phyloP scores from a whole-genome alignment of 2,329 filamentous ascomycete genomes.

The Ambrosiella beaveri region DNA sequence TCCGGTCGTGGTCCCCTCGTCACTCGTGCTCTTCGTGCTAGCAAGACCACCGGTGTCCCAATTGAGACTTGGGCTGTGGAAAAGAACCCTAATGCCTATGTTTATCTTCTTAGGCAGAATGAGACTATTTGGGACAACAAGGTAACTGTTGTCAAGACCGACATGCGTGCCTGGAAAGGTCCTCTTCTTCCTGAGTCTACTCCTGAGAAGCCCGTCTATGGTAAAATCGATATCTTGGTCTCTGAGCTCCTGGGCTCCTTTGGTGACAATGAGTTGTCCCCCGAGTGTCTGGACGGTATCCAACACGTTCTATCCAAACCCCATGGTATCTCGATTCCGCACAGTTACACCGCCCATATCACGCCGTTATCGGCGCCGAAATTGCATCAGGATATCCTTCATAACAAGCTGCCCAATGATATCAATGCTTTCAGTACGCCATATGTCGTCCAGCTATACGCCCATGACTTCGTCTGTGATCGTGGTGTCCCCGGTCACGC shows the following conservation, averaged over 20 bases:
- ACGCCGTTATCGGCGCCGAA: slow-evolving; percentile 83
- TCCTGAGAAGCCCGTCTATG: slow-evolving; percentile 30
- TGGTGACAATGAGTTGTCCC: slow-evolving; percentile 90
- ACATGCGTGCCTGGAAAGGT: slow-evolving; percentile 94
- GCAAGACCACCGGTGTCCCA: slow-evolving; percentile 53
- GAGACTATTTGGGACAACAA: slow-evolving; percentile 59
- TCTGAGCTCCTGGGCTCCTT: slow-evolving; percentile 92
- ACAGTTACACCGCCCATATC: slow-evolving; percentile 82
- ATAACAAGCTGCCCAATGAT: slow-evolving; percentile 40
- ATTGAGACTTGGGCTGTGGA: slow-evolving; percentile 86
- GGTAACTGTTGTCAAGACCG: slow-evolving; percentile 82
- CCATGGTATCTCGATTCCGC: slow-evolving; percentile 83
- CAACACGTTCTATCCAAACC: slow-evolving; percentile 66
- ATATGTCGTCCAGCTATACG: slow-evolving; percentile 85
- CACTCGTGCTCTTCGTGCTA: slow-evolving; percentile 68
- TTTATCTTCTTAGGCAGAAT: slow-evolving; percentile 79
- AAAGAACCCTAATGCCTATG: slow-evolving; percentile 96
- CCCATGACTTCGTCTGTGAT: slow-evolving; percentile 69
- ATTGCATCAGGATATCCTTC: slow-evolving; percentile 61
- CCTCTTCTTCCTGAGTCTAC: slow-evolving; percentile 36
- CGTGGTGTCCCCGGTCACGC: slow-evolving; percentile 34
- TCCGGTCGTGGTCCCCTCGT: slow-evolving; percentile 87
- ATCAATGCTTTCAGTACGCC: slow-evolving; percentile 70
- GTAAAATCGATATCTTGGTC: slow-evolving; percentile 76
- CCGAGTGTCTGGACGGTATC: slow-evolving; percentile 90